Base-by-base conservation (phyloP, 1,284 basidiomycete species). In the Boletus subluridellus region DNA sequence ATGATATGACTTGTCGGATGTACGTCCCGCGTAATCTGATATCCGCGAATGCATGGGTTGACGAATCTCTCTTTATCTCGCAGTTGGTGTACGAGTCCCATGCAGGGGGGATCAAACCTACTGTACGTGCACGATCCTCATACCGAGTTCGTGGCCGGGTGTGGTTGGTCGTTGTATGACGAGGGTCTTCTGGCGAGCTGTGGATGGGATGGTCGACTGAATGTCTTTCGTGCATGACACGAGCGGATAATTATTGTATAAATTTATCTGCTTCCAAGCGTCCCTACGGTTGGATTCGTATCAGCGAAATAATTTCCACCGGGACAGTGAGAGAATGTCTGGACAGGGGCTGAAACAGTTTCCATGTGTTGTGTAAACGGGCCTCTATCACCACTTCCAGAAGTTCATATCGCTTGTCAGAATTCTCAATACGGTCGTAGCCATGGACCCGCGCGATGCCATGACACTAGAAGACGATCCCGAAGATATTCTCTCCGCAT, bases 1-100 rank as follows among this genome's bases (percentile, higher is more conserved):
- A 98, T 74, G 96, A 99, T 72, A 99, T 98, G 96, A 94, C 93
- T 2, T 94, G 91, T 72, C 80, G 93, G 73, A 80, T 95, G 84
- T 98, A 79, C 75, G 89, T 82, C 21, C 30, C 52, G 52, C 54
- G 21, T 24, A 6, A 37, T 42, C 42, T 53, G 51, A 21, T 42
- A 4, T 55, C 7, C 12, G 30, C 28, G 49, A n/a, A 39, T 30
- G 32, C 24, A 34, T 14, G 8, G 4, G 26, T 51, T 66, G 41
- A 61, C 49, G 3, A 26, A 14, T 15, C 14, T 35, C 4, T 39
- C 10, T 38, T 15, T 48, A 11, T 32, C 9, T 52, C 49, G 42
- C 30, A 92, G 85, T 68, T 90, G 86, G 89, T 82, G 80, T 60
- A 84, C 81, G 26, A 78, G 73, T 51, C 81, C 83, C n/a, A 67